Conservation (phyloP, 2,329 filamentous ascomycete species). For the Hypoxylon sp. region DNA sequence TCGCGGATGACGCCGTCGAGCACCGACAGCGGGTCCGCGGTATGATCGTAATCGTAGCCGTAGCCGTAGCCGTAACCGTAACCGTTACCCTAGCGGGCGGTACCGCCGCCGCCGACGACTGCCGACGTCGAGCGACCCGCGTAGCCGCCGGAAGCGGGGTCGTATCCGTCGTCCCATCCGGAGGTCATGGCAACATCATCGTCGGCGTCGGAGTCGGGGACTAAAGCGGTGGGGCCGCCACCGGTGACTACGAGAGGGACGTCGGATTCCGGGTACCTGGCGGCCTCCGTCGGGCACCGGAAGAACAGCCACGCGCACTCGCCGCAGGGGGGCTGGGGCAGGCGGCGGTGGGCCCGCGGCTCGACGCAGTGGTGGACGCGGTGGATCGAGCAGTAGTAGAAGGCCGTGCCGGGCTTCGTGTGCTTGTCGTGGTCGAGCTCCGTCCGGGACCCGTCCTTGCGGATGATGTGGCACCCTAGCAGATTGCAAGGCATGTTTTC, state of each 20-base stretch:
- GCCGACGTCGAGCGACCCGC: background rate
- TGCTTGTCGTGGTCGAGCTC: slow-evolving; percentile 38
- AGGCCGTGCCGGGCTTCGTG: slow-evolving; percentile 29
- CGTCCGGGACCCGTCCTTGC: slow-evolving; percentile 21
- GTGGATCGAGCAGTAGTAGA: slow-evolving; percentile 43
- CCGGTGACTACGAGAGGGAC: slow-evolving; percentile 11
- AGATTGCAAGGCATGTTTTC: slow-evolving; percentile 35
- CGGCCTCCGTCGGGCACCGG: slow-evolving; percentile 30
- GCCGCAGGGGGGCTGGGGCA: slow-evolving; percentile 38
- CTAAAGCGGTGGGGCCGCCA: background rate
- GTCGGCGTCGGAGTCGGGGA: background rate
- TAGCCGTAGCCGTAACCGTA: no score
- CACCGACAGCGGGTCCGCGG: slow-evolving; percentile 5
- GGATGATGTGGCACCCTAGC: slow-evolving; percentile 29
- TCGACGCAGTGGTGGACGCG: slow-evolving; percentile 38
- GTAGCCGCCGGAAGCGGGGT: background rate
- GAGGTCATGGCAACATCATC: background rate
- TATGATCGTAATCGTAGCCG: no score
- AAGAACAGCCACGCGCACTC: slow-evolving; percentile 45
- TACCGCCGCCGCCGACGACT: background rate
- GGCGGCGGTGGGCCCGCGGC: slow-evolving; percentile 20
- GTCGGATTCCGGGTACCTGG: slow-evolving; percentile 28
- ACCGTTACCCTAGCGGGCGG: no score
- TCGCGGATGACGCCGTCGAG: slow-evolving; percentile 13
- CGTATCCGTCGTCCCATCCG: background rate